phyloP scores from a whole-genome alignment of 2,329 filamentous ascomycete genomes.

The Penicillium concentricum region DNA sequence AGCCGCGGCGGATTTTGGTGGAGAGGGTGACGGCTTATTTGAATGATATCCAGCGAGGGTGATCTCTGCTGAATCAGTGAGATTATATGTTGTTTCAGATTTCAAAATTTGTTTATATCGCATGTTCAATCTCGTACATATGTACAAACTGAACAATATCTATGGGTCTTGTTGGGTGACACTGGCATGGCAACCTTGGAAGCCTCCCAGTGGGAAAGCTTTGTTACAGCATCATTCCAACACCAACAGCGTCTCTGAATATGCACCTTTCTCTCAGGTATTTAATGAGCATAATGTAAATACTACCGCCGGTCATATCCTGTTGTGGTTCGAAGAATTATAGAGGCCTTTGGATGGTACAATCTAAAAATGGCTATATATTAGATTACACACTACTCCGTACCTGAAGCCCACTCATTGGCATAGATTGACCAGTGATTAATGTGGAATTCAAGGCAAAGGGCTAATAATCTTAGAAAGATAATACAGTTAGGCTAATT shows the following conservation, averaged over 20 bases:
- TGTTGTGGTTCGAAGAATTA: neutral
- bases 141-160: neutral
- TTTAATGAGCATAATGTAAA: neutral
- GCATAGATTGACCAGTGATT: neutral
- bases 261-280: neutral
- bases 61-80: neutral
- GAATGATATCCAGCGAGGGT: constrained; percentile 22
- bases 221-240: neutral
- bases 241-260: neutral
- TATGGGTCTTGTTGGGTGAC: neutral
- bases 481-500: neutral
- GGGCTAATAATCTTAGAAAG: neutral
- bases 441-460: neutral
- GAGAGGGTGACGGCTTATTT: constrained; percentile 54
- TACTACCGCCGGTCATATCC: neutral
- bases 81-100: neutral
- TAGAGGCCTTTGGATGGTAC: neutral
- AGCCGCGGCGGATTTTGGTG: constrained; percentile 49
- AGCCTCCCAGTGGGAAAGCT: neutral
- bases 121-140: too few species aligned
- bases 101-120: neutral
- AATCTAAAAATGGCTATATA: neutral
- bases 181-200: neutral
- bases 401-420: neutral
- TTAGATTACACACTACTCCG: too few species aligned